phyloP scores from a whole-genome alignment of 139 green algal genomes.

The Raphidocelis subcapitata region DNA sequence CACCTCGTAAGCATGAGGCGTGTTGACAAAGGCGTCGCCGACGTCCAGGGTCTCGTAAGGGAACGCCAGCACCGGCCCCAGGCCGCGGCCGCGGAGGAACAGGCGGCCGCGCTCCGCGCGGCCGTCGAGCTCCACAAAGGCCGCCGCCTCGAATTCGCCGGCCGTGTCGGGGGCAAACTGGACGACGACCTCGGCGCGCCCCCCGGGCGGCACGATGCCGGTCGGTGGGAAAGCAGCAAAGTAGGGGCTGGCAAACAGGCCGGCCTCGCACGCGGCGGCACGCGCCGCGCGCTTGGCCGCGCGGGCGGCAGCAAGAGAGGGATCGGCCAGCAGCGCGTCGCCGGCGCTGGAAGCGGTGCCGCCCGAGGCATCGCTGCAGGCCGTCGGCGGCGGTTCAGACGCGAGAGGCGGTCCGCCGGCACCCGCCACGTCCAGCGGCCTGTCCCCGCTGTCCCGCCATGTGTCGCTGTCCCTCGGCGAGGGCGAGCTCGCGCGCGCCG shows the following conservation, averaged over 20 bases:
- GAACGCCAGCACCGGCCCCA: conserved; percentile 67
- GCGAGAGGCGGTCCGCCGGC: no score
- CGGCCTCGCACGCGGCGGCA: conserved; percentile 19
- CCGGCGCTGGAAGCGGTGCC: not conserved
- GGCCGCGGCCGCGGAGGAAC: conserved; percentile 47
- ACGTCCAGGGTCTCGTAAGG: conserved; percentile 75
- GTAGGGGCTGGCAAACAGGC: conserved; percentile 46
- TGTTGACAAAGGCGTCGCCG: conserved; percentile 77
- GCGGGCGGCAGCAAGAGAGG: not conserved
- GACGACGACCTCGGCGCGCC: conserved; percentile 69
- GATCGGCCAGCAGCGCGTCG: conserved; percentile 3
- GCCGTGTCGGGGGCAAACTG: conserved; percentile 64
- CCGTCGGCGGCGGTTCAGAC: no score
- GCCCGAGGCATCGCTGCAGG: no score
- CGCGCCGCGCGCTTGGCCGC: conserved; percentile 1
- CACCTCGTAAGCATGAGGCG: conserved; percentile 67
- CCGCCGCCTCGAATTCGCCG: conserved; percentile 47
- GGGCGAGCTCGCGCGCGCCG: no score
- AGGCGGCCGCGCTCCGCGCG: conserved; percentile 53
- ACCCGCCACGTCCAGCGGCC: no score
- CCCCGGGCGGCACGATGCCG: conserved; percentile 58
- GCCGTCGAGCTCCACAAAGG: conserved; percentile 65
- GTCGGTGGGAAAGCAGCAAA: conserved; percentile 52
- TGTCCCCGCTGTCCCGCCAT: no score
- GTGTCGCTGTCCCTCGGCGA: no score